These are phyloP conservation scores for Exserohilum rostratum DNA, from an alignment of 2,329 filamentous ascomycete species.

Conservation along the genomic window DNA sequence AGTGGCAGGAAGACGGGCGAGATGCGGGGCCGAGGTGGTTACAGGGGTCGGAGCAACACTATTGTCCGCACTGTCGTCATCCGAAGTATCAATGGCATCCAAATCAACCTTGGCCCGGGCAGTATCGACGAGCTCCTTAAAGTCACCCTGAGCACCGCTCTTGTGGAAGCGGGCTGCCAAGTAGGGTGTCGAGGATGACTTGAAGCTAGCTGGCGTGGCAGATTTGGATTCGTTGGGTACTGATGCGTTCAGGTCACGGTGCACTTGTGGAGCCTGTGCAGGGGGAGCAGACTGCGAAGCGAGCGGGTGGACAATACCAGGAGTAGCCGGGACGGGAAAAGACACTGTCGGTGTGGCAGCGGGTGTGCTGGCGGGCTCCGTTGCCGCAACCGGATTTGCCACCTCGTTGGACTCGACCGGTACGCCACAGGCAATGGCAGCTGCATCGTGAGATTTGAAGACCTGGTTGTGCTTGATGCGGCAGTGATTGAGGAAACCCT, in stretches of 20 bases:
- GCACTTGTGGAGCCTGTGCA: constrained; percentile 38
- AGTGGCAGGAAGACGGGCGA: constrained; percentile 41
- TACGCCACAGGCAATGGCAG: constrained; percentile 84
- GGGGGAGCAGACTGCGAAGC: constrained; percentile 34
- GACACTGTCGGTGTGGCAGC: constrained; percentile 37
- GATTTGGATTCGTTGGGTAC: constrained; percentile 25
- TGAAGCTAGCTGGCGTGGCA: constrained; percentile 33
- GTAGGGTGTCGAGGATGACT: constrained; percentile 51
- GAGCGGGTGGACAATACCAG: constrained; percentile 46
- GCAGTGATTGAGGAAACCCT: constrained; percentile 99
- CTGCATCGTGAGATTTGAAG: constrained; percentile 95
- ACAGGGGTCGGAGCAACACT: constrained; percentile 38
- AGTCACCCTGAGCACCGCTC: constrained; percentile 50
- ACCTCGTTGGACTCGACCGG: constrained; percentile 73
- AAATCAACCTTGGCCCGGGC: constrained; percentile 46
- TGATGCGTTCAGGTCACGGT: constrained; percentile 35
- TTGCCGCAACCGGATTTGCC: constrained; percentile 41
- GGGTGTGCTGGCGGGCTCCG: constrained; percentile 37
- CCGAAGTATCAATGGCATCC: constrained; percentile 42
- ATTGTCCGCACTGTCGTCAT: constrained; percentile 44
- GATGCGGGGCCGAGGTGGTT: constrained; percentile 34
- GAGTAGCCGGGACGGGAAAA: constrained; percentile 35
- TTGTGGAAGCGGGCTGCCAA: constrained; percentile 50
- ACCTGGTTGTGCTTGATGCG: constrained; percentile 92
- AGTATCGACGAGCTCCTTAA: constrained; percentile 46